phyloP scores from a whole-genome alignment of 345 rosid species.

The Populus pruinosa region DNA sequence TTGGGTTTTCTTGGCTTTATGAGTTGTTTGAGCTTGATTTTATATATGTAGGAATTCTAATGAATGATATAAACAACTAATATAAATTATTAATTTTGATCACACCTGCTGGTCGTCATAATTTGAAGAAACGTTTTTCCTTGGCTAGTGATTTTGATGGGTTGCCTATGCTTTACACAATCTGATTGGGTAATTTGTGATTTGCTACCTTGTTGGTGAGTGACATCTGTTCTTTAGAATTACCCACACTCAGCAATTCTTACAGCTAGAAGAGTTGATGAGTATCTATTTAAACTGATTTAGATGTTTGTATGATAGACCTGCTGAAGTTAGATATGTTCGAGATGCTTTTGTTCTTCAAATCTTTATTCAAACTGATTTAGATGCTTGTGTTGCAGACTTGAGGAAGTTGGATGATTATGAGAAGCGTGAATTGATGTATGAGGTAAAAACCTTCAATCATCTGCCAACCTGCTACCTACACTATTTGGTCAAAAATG shows the following conservation, averaged over 20 bases:
- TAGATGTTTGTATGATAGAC: background rate
- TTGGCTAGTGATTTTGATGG: background rate
- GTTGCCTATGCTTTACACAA: background rate
- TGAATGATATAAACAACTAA: background rate
- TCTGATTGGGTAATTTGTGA: background rate
- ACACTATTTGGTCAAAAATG: background rate
- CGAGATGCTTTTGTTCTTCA: background rate
- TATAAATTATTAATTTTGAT: background rate
- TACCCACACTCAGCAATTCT: background rate
- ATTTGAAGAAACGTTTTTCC: background rate
- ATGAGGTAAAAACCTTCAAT: slow-evolving; percentile 25
- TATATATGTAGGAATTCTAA: background rate
- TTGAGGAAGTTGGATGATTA: slow-evolving; percentile 33
- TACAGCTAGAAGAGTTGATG: background rate
- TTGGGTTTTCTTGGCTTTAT: background rate
- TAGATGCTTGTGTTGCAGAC: slow-evolving; percentile 24
- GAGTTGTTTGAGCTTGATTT: background rate
- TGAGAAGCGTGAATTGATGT: slow-evolving; percentile 44
- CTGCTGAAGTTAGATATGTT: background rate
- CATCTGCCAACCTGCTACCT: background rate
- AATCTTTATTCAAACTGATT: slow-evolving; percentile 9
- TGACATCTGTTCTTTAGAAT: background rate
- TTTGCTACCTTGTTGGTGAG: background rate
- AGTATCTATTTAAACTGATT: background rate
- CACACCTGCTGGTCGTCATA: background rate